Evolutionary conservation across 257 asterid genomes (phyloP).

Genomic region (Galeopsis tetrahit): DNA sequence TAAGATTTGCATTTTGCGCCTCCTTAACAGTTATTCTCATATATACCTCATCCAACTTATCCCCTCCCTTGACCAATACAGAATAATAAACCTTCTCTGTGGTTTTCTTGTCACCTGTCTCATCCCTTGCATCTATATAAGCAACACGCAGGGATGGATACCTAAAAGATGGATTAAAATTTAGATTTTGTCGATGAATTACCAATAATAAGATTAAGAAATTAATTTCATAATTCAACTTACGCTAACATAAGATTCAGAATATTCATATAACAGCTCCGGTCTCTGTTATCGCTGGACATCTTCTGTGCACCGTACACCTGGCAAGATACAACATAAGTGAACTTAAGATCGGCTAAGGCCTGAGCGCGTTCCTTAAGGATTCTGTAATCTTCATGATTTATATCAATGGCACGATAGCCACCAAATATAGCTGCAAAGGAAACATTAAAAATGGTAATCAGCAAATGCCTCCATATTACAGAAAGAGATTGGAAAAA

Average conservation of each 20-base stretch:
- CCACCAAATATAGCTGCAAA: slow-evolving; percentile 81
- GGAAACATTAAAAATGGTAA: slow-evolving; percentile 8
- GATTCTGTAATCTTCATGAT: slow-evolving; percentile 48
- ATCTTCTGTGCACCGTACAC: slow-evolving; percentile 90
- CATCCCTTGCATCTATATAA: slow-evolving; percentile 93
- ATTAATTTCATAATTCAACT: slow-evolving; percentile 42
- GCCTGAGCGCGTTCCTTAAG: slow-evolving; percentile 77
- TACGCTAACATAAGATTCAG: slow-evolving; percentile 89
- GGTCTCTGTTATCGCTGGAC: slow-evolving; percentile 67
- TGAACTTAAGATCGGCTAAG: slow-evolving; percentile 94
- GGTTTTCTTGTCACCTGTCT: slow-evolving; percentile 48
- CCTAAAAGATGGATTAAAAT: slow-evolving; percentile 50
- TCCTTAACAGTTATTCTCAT: slow-evolving; percentile 18
- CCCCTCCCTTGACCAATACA: slow-evolving; percentile 97
- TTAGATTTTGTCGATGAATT: slow-evolving; percentile 28
- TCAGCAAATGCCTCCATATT: slow-evolving; percentile 10
- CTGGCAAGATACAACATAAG: slow-evolving; percentile 98
- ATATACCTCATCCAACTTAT: slow-evolving; percentile 88
- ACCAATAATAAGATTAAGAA: slow-evolving; percentile 20
- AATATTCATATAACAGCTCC: slow-evolving; percentile 77
- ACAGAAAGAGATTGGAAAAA: no score
- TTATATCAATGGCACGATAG: slow-evolving; percentile 66
- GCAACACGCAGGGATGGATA: slow-evolving; percentile 94
- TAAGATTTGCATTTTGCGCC: slow-evolving; percentile 5
- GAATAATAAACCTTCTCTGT: slow-evolving; percentile 83